Conservation (phyloP, 352 stramenopile genomes). For the Globisporangium yorkense region DNA sequence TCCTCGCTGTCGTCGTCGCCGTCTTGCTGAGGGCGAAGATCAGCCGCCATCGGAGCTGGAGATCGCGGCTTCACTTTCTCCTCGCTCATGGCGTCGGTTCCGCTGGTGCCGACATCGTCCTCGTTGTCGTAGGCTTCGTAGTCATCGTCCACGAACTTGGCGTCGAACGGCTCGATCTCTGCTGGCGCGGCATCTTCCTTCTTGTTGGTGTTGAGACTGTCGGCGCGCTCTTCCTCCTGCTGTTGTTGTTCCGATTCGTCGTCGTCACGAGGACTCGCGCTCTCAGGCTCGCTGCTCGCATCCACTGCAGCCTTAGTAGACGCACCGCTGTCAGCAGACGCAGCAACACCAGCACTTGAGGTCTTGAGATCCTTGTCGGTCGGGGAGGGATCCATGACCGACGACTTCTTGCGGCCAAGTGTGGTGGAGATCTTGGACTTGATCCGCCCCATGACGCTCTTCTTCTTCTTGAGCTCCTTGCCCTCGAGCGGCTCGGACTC, state of each 20-base stretch:
- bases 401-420: conserved; percentile 38
- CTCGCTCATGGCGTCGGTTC: background rate
- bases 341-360: background rate
- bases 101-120: background rate
- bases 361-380: conserved; percentile 26
- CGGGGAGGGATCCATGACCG: conserved; percentile 15
- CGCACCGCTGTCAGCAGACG: background rate
- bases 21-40: conserved; percentile 17
- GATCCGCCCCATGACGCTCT: conserved; percentile 58
- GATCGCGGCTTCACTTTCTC: conserved; percentile 1
- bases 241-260: background rate
- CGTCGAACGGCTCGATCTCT: conserved; percentile 14
- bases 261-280: background rate
- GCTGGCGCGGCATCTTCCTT: background rate
- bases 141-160: conserved; percentile 15
- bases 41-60: background rate
- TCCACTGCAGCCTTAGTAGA: background rate
- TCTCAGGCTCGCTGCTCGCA: conserved; percentile 15
- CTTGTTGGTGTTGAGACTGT: background rate
- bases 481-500: conserved; percentile 18
- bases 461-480: conserved; percentile 40
- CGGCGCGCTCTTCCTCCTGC: background rate
- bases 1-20: conserved; percentile 6
- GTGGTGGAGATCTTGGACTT: conserved; percentile 59
- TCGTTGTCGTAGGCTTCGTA: conserved; percentile 13